A percentile compares a stretch with the other conserved stretches of the same genome.
These are phyloP conservation scores for Erythrophleum fordii DNA, from an alignment of 306 rosid genomes.

Conservation along the genomic window DNA sequence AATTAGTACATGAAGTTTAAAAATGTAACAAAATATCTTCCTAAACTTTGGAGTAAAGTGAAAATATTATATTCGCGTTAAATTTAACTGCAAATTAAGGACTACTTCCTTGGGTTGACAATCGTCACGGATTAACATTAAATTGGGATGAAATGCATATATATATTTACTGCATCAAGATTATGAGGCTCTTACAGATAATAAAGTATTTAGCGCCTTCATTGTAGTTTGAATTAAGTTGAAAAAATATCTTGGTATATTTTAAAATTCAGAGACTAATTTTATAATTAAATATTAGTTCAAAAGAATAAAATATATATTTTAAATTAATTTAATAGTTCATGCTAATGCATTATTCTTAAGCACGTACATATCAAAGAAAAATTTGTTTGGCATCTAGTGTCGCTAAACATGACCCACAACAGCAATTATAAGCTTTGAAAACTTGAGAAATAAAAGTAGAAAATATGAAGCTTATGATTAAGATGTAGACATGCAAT, in stretches of 20 bases:
- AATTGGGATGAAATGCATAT: no score
- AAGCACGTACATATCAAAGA: neutral
- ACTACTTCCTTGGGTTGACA: no score
- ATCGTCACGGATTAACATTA: no score
- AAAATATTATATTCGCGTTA: no score
- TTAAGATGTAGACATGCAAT: conserved; percentile 9
- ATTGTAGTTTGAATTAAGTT: neutral
- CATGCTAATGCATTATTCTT: neutral
- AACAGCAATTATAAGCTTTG: conserved; percentile 48
- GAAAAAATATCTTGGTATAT: neutral
- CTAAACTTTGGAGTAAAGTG: no score
- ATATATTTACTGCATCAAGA: no score
- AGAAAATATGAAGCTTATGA: conserved; percentile 5
- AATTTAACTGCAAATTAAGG: no score
- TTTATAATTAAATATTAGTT: neutral
- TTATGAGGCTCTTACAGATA: no score
- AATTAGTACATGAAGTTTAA: no score
- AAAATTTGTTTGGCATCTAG: conserved; percentile 39
- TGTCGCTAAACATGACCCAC: conserved; percentile 27
- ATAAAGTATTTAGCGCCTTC: no score
- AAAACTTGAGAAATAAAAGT: conserved; percentile 36
- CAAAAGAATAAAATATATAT: neutral
- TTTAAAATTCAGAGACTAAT: neutral
- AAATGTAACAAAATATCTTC: no score
- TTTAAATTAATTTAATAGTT: neutral